Evolutionary conservation across 345 rosid genomes (phyloP).

Genomic region (Isatis tinctoria): DNA sequence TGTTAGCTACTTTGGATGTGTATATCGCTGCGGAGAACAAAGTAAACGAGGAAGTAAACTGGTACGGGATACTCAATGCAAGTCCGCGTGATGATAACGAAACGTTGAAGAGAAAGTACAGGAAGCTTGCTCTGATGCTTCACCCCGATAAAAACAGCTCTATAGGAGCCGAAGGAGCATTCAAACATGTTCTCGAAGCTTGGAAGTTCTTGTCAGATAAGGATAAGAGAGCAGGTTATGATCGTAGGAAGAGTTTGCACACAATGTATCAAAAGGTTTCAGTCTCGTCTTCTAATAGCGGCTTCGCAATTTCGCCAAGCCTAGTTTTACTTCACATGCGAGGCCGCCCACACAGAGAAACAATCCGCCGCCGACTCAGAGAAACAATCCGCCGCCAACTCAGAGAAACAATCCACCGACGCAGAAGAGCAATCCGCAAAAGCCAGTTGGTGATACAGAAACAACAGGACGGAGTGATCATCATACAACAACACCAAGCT

Average conservation of each 20-base stretch:
- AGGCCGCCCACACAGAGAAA: conserved; percentile 26
- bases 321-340: conserved; percentile 22
- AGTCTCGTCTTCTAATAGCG: conserved; percentile 39
- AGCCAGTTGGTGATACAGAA: conserved; percentile 9
- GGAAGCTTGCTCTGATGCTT: conserved; percentile 59
- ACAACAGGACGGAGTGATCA: conserved; percentile 3
- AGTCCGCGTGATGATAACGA: conserved; percentile 52
- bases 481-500: conserved; percentile 11
- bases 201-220: conserved; percentile 79
- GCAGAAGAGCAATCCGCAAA: conserved; percentile 31
- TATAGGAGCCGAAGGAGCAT: conserved; percentile 68
- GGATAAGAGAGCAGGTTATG: conserved; percentile 50
- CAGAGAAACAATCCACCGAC: conserved; percentile 26
- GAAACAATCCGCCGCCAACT: conserved; percentile 9
- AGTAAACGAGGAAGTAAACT: conserved; percentile 45
- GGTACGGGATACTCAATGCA: conserved; percentile 56
- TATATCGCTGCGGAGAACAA: conserved; percentile 45
- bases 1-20: conserved; percentile 53
- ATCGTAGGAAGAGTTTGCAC: conserved; percentile 40
- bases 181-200: conserved; percentile 53
- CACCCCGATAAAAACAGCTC: conserved; percentile 73
- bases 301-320: conserved; percentile 42
- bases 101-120: conserved; percentile 50
- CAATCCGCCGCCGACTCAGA: conserved; percentile 27
- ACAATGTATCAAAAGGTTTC: conserved; percentile 40